Evolutionary conservation across 495 filamentous ascomycete species (phyloP), one percentile per base, ranked within the genome.

Genomic region (Letharia lupina): DNA sequence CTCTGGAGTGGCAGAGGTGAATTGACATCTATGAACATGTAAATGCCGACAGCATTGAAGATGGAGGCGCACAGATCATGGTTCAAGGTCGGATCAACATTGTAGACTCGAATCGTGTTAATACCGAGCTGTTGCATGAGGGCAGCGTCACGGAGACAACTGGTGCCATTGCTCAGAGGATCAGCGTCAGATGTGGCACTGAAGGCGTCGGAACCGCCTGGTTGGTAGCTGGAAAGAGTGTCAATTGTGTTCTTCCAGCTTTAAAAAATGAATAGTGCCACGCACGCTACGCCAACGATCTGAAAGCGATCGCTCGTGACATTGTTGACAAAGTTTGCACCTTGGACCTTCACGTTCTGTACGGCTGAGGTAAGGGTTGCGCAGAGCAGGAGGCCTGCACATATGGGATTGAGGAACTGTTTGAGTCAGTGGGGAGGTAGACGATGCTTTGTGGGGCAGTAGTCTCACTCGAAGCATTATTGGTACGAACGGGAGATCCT

Each of bases 101-200:
- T 98, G 82, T 98, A 98, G 12, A 94, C 85, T 67, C 93, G 90
- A 75, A 98, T 93, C 40, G 91, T 88, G 80, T 98, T 96, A 68
- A 94, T 77, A 77, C 88, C 89, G 64, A 98, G 80, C 37, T 82
- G 75, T 80, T 98, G 93, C 85, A 98, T 91, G 35, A 98, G 79
- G 13, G 91, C 91, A 60, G 94, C 93, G 82, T 98, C 93, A 60
- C 93, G 87, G 70, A 93, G 77, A 79, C 93, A 98, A 63, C 83
- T 79, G 40, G 86, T 82, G 35, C 78, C 80, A 74, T 96, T 81
- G 71, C 83, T 91, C 60, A 98, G 80, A 60, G 93, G 87, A 75
- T 98, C 93, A 54, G 80, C 74, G 16, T 81, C 79, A 28, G 72
- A 67, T 11, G 74, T 77, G 13, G 83, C 81, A 70, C 86, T 81